Evolutionary conservation across 257 asterid species (phyloP), one percentile per base, ranked within the genome.

Genomic region (Rehmannia glutinosa): DNA sequence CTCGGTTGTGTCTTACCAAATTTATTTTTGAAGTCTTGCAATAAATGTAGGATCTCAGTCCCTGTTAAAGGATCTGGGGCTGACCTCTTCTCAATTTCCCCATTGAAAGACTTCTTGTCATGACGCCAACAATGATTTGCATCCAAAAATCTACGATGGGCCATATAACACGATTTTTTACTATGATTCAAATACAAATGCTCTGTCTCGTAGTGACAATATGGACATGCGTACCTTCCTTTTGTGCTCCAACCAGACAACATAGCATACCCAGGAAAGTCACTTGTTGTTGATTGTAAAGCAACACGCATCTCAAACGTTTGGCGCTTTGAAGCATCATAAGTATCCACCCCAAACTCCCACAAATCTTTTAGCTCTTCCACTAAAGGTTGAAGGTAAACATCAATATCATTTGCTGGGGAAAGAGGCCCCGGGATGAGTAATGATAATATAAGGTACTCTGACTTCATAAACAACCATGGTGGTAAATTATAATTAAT

Each of bases 171-270:
- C 13, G 2, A 15, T 15, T 56, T 33, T 13, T 57, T 32, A 17
- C 46, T 16, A 16, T 57, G 25, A 6, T 32, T 15, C 46, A 33
- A 57, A 17, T 57, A 33, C 9, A 30, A 6, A 41, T 32, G 27
- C 17, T 33, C 10, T 33, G 46, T 57, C 13, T 57, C 64, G 3
- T 57, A 30, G 28, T 33, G 27, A 19, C 45, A 57, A 57, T 32
- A 15, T 8, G 46, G 46, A 33, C 25, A 57, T 11, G 27, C 46
- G 30, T 6, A 57, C 64, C 8, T 42, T 0, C 56, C 55, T 42
- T 45, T 62, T 4, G 30, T 62, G 15, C 43, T 13, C 41, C 56
- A 62, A 25, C 69, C 69, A n/a, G 43, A 62, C 32, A 62, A 10
- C 21, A 19, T 62, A 4, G 16, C 69, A 62, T 25, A 27, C 45